Percentiles rank a stretch among this genome's conserved stretches.
Conservation (phyloP, 169 alveolate genomes). For the Plasmodium fragile region DNA sequence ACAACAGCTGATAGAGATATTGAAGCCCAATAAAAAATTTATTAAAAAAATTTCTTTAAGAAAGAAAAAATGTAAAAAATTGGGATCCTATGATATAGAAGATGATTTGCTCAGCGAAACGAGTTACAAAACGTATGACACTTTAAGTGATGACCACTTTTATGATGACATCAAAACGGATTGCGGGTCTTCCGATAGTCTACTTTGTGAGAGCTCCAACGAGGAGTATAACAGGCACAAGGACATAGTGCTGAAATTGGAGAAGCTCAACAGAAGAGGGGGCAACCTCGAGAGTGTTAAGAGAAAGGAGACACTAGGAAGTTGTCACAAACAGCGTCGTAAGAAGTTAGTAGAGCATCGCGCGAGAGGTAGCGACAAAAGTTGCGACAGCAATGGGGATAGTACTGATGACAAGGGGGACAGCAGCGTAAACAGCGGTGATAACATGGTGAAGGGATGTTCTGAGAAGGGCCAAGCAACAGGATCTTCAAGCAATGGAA, state of each 20-base stretch:
- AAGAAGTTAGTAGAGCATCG: not conserved
- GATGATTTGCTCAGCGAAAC: conserved; percentile 32
- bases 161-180: conserved; percentile 64
- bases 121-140: conserved; percentile 46
- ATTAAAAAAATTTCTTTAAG: conserved; percentile 30
- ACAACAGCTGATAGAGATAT: conserved; percentile 70
- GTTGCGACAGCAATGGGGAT: conserved; percentile 5
- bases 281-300: not conserved
- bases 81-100: not conserved
- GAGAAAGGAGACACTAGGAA: not conserved
- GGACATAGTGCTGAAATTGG: not conserved
- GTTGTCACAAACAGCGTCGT: not conserved
- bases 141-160: conserved; percentile 62
- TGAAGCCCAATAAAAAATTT: conserved; percentile 52
- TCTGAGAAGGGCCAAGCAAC: not conserved
- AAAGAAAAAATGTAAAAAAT: conserved; percentile 34
- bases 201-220: conserved; percentile 62
- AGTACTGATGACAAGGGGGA: not conserved
- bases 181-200: conserved; percentile 58
- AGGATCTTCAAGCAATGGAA: not conserved
- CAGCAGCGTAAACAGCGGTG: not conserved
- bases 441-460: not conserved
- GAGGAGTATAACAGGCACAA: conserved; percentile 20
- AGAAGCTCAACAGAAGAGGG: conserved; percentile 17
- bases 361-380: not conserved